Evolutionary conservation across 2,329 filamentous ascomycete species (phyloP).

Genomic region (Lecanicillium sp.): DNA sequence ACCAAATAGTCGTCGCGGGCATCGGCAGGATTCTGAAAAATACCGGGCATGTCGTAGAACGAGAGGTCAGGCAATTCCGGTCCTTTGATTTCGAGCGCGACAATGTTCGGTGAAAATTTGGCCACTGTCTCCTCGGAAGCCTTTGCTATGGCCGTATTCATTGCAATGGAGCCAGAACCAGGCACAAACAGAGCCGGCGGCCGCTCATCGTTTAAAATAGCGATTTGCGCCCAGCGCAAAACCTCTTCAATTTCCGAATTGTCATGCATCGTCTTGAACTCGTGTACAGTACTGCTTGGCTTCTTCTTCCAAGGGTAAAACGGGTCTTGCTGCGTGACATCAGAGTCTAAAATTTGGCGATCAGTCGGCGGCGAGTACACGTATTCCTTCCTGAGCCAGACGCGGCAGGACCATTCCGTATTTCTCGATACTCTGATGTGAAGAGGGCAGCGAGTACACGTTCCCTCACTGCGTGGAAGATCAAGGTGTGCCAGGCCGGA

Average conservation of each 20-base stretch:
- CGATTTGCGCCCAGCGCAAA: conserved; percentile 68
- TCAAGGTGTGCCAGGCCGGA: conserved; percentile 62
- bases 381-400: conserved; percentile 62
- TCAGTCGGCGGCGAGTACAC: conserved; percentile 36
- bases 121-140: conserved; percentile 41
- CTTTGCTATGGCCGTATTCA: conserved; percentile 23
- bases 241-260: conserved; percentile 58
- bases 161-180: conserved; percentile 31
- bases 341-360: conserved; percentile 31
- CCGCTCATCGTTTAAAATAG: conserved; percentile 60
- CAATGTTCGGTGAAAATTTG: conserved; percentile 75
- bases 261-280: conserved; percentile 58
- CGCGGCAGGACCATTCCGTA: conserved; percentile 58
- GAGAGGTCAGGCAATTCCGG: conserved; percentile 65
- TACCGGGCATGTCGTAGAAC: conserved; percentile 79
- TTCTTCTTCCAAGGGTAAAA: conserved; percentile 60
- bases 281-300: conserved; percentile 33
- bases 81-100: conserved; percentile 67
- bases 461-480: conserved; percentile 61
- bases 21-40: conserved; percentile 63
- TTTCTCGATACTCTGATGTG: conserved; percentile 63
- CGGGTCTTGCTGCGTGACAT: conserved; percentile 41
- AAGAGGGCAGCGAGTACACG: conserved; percentile 74
- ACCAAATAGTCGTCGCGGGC: conserved; percentile 62
- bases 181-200: conserved; percentile 48